Evolutionary conservation across 1,139 yeast species (phyloP), one percentile per base, ranked within the genome.

Genomic region (Debaryomycetaceae sp.): DNA sequence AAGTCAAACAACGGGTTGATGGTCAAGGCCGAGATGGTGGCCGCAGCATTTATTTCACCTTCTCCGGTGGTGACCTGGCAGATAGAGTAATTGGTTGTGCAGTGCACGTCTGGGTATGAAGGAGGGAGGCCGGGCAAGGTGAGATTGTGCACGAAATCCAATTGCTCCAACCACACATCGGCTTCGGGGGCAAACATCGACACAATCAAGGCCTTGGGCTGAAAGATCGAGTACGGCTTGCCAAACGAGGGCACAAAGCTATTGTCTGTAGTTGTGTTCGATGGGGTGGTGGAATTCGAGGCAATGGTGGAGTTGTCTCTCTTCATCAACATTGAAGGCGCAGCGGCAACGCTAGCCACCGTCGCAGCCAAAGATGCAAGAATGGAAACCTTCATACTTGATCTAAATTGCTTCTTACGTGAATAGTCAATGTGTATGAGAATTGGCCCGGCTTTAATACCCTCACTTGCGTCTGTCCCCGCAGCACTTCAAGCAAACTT

Each of bases 51-150:
- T 45, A 76, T 71, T 49, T 78, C 83, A 40, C 79, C 81, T 56
- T 78, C 84, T 35, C 84, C 85, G 11, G 81, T 75, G 29, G 82
- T 75, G 36, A 77, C 51, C 47, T 76, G 78, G 58, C 83, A 78
- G 25, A 78, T 53, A 19, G 73, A 56, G 52, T 66, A 73, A 53
- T 74, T 62, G 25, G 60, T 47, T 30, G 69, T 66, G 54, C 84
- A 78, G 56, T 71, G 76, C 30, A 78, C 59, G 15, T 62, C 48
- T 19, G 82, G 80, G 57, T 66, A 78, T 26, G 68, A 42, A 23
- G 81, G 81, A n/a, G 82, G 74, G 37, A 78, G 61, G 25, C 84
- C 84, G 4, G 84, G 83, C 27, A 78, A 47, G 14, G 80, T 64
- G 42, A 76, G 58, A 48, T 75, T 74, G 44, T 71, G 58, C n/a